These are phyloP conservation scores for Lactarius deliciosus DNA, from an alignment of 768 basidiomycete genomes.

Conservation along the genomic window DNA sequence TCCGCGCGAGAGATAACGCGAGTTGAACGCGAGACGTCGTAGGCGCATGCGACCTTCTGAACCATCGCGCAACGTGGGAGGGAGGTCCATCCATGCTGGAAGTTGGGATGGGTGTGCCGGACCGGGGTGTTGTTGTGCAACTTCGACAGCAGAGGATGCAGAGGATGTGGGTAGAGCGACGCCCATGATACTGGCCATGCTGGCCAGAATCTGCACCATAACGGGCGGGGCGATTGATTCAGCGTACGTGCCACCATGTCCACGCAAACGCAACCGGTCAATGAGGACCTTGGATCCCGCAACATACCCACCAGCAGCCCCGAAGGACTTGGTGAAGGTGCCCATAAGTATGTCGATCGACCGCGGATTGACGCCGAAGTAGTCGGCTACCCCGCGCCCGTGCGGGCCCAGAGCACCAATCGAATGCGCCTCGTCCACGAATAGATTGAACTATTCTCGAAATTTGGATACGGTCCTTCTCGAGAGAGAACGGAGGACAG, in stretches of 20 bases:
- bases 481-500: conserved; percentile 26
- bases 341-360: conserved; percentile 95
- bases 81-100: conserved; percentile 78
- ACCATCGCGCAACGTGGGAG: conserved; percentile 73
- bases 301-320: conserved; percentile 93
- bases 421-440: conserved; percentile 96
- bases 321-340: conserved; percentile 95
- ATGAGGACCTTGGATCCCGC: conserved; percentile 80
- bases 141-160: conserved; percentile 34
- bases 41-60: conserved; percentile 80
- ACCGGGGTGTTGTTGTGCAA: conserved; percentile 57
- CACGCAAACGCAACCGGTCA: conserved; percentile 75
- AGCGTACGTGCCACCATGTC: conserved; percentile 81
- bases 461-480: background rate
- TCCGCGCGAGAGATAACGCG: conserved; percentile 84
- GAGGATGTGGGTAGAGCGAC: conserved; percentile 44
- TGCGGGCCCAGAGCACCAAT: conserved; percentile 93
- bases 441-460: conserved; percentile 80
- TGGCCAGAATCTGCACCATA: conserved; percentile 84
- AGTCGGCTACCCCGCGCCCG: conserved; percentile 94
- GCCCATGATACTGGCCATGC: conserved; percentile 98
- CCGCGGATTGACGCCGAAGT: conserved; percentile 81
- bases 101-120: conserved; percentile 63
- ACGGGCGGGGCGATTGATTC: conserved; percentile 92
- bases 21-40: conserved; percentile 90